These are phyloP conservation scores for Oehlia diaphana DNA, from an alignment of 192 early-diverging fungal genomes.

Conservation along the genomic window DNA sequence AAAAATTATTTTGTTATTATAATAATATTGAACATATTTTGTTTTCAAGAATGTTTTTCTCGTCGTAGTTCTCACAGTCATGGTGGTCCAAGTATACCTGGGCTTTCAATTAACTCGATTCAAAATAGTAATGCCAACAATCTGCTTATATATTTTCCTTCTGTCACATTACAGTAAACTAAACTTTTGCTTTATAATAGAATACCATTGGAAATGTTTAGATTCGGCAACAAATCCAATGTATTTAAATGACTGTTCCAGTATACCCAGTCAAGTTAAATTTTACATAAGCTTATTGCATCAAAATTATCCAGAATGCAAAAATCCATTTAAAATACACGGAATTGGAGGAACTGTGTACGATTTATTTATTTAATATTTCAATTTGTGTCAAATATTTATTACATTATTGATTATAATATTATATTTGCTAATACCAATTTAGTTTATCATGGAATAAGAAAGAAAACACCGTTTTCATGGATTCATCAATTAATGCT, in stretches of 20 bases:
- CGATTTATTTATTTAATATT: background rate
- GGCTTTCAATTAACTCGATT: background rate
- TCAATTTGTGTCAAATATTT: background rate
- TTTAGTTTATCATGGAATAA: slow-evolving; percentile 12
- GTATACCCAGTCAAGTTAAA: background rate
- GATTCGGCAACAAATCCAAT: background rate
- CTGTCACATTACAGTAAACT: background rate
- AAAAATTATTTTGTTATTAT: background rate
- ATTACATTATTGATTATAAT: background rate
- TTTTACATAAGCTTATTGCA: background rate
- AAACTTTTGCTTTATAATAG: background rate
- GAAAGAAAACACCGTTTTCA: slow-evolving; percentile 2
- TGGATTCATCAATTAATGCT: slow-evolving; percentile 6
- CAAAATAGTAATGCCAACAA: slow-evolving; percentile 1
- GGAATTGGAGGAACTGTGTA: slow-evolving; percentile 12
- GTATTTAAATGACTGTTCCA: background rate
- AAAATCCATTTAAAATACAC: background rate
- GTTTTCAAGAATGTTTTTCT: background rate
- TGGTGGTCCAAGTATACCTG: background rate
- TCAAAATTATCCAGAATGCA: slow-evolving; percentile 12
- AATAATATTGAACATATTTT: background rate
- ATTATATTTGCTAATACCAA: background rate
- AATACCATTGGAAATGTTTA: slow-evolving; percentile 24
- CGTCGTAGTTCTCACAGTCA: background rate
- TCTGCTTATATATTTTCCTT: background rate